These are phyloP conservation scores for Trichoderma parareesei DNA, from an alignment of 495 filamentous ascomycete genomes.

Conservation along the genomic window DNA sequence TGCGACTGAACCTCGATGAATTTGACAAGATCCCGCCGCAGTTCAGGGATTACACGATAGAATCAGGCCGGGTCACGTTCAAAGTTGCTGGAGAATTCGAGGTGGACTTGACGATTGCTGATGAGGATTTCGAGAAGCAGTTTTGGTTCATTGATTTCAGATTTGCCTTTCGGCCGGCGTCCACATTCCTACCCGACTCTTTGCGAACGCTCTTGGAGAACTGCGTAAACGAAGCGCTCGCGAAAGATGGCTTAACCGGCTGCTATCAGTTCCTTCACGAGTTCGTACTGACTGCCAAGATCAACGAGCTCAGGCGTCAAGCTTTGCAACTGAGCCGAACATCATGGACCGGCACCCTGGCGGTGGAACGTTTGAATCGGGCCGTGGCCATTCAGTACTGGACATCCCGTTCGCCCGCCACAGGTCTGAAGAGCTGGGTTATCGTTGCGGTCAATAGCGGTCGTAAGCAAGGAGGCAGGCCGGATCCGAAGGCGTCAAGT, in stretches of 20 bases:
- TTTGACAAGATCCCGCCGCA: slow-evolving; percentile 64
- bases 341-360: slow-evolving; percentile 68
- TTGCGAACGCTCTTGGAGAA: slow-evolving; percentile 57
- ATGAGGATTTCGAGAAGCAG: slow-evolving; percentile 69
- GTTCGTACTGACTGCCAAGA: slow-evolving; percentile 78
- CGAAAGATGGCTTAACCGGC: slow-evolving; percentile 56
- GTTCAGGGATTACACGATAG: slow-evolving; percentile 65
- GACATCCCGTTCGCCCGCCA: slow-evolving; percentile 46
- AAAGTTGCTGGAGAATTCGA: slow-evolving; percentile 79
- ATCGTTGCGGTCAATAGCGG: slow-evolving; percentile 73
- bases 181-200: slow-evolving; percentile 48
- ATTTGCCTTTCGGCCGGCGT: slow-evolving; percentile 66
- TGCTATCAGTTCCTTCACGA: slow-evolving; percentile 82
- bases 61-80: slow-evolving; percentile 79
- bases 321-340: slow-evolving; percentile 55
- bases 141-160: slow-evolving; percentile 92
- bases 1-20: slow-evolving; percentile 72
- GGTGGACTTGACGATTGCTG: slow-evolving; percentile 77
- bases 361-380: slow-evolving; percentile 67
- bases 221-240: slow-evolving; percentile 60
- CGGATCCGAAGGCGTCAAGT: slow-evolving; percentile 30
- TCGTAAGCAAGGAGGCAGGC: slow-evolving; percentile 24
- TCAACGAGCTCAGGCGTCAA: slow-evolving; percentile 69
- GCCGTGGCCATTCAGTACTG: slow-evolving; percentile 87
- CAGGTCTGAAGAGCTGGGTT: slow-evolving; percentile 74